phyloP scores from a whole-genome alignment of 192 early-diverging fungal genomes.

The Umbelopsis sp. region DNA sequence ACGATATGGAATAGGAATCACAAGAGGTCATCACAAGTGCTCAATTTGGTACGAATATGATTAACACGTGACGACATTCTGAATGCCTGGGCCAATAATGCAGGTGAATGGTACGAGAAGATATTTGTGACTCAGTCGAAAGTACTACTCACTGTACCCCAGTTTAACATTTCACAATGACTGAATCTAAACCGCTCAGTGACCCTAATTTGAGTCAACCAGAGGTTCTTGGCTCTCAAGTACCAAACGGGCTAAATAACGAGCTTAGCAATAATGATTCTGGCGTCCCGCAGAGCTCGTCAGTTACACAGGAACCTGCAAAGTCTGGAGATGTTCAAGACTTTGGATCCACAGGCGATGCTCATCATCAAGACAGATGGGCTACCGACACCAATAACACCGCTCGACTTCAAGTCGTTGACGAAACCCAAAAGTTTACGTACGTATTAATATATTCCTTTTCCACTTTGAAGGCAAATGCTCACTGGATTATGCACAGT shows the following conservation, averaged over 20 bases:
- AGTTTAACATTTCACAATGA: conserved; percentile 53
- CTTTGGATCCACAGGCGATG: conserved; percentile 10
- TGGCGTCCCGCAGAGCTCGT: too few species aligned
- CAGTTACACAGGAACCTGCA: too few species aligned
- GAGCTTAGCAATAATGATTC: not conserved
- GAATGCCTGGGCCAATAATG: too few species aligned
- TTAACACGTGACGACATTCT: too few species aligned
- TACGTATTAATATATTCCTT: conserved; percentile 31
- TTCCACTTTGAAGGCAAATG: not conserved
- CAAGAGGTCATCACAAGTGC: too few species aligned
- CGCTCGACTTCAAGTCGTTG: conserved; percentile 70
- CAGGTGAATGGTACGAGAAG: too few species aligned
- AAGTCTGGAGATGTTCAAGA: not conserved
- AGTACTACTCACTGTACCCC: conserved; percentile 33
- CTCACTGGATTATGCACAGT: conserved; percentile 40
- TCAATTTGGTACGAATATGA: too few species aligned
- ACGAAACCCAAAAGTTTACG: conserved; percentile 85
- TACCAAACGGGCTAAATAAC: not conserved
- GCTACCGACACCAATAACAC: conserved; percentile 31
- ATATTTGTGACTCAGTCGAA: conserved; percentile 23
- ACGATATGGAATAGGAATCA: too few species aligned
- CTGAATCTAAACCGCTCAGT: conserved; percentile 25
- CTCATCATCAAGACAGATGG: conserved; percentile 24
- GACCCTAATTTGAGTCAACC: conserved; percentile 23
- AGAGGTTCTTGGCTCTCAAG: conserved; percentile 42